Evolutionary conservation across 139 green algal genomes (phyloP), one percentile per base, ranked within the genome.

Genomic region (Raphidocelis subcapitata): DNA sequence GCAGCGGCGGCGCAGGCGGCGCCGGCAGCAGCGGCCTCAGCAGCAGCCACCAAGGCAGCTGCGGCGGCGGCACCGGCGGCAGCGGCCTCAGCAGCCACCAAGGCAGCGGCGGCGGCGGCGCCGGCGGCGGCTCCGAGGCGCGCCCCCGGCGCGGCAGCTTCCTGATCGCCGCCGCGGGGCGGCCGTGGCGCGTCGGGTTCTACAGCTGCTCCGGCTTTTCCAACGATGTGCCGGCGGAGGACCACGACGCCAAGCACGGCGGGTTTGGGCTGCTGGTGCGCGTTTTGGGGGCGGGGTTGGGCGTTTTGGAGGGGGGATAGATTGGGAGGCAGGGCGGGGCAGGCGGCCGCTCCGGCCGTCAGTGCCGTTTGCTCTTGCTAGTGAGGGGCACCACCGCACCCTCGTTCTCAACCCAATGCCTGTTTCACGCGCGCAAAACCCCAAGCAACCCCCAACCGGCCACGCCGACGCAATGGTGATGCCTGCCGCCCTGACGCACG

Each of bases 151-250:
- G 5, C 55, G 55, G 10, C 5, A 5, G 29, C 21, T 20, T 51
- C 41, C 32, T 67, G 18, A 16, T 37, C 60, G 32, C 32, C 31
- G 65, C 26, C 47, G 1, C 10, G 2, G 4, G 24, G 2, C 37
- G 67, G 62, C 33, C 66, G 23, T 47, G 59, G 41, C 74, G 64
- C 65, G 74, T 65, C 65, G 74, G 74, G 54, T 80, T 60, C 46
- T 80, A 80, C 74, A 65, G 41, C 29, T 80, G 74, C 74, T 18
- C 24, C 3, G 74, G 74, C 44, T 80, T 80, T 31, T 51, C 46
- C 0, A 14, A 24, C 37, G 74, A 80, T 55, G 59, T 80, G 15
- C 32, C 57, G 1, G 23, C 18, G 3, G 57, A 69, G 57, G n/a
- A 70, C 20, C 57, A 63, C 15, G 65, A 59, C 8, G 12, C 18